Percentiles rank a stretch among this genome's conserved stretches.
Evolutionary conservation across 2,329 filamentous ascomycete species (phyloP).

Genomic region (Blumeria hordei): DNA sequence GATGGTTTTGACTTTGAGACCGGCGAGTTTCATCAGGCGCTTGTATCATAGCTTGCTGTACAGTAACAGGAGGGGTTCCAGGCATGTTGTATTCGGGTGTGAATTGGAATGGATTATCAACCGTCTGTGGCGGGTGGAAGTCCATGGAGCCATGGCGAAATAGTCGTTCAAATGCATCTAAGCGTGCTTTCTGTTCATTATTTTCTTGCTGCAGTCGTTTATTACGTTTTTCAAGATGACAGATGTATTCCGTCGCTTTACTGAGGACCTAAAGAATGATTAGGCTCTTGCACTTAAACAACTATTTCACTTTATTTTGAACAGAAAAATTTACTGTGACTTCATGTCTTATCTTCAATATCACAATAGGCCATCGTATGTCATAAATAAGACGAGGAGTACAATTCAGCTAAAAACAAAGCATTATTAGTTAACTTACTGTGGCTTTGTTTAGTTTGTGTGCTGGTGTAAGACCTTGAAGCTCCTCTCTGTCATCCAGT

Average conservation of each 20-base stretch:
- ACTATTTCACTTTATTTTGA: no score
- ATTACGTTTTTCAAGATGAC: conserved; percentile 78
- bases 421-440: no score
- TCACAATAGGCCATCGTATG: no score
- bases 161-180: conserved; percentile 54
- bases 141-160: conserved; percentile 52
- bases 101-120: conserved; percentile 16
- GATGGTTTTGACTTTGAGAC: conserved; percentile 10
- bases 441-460: conserved; percentile 98
- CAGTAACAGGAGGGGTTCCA: conserved; percentile 10
- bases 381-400: no score
- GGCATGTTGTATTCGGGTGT: conserved; percentile 12
- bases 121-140: conserved; percentile 26
- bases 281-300: not conserved
- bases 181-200: conserved; percentile 47
- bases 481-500: conserved; percentile 52
- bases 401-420: no score
- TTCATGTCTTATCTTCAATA: no score
- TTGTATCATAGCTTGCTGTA: conserved; percentile 34
- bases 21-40: conserved; percentile 38
- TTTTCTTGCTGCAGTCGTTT: conserved; percentile 65
- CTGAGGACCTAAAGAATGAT: conserved; percentile 32
- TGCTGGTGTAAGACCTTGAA: conserved; percentile 60
- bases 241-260: conserved; percentile 91
- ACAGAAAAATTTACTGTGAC: no score